Evolutionary conservation across 192 early-diverging fungal genomes (phyloP), one percentile per base, ranked within the genome.

Genomic region (Neocallimastix lanati): DNA sequence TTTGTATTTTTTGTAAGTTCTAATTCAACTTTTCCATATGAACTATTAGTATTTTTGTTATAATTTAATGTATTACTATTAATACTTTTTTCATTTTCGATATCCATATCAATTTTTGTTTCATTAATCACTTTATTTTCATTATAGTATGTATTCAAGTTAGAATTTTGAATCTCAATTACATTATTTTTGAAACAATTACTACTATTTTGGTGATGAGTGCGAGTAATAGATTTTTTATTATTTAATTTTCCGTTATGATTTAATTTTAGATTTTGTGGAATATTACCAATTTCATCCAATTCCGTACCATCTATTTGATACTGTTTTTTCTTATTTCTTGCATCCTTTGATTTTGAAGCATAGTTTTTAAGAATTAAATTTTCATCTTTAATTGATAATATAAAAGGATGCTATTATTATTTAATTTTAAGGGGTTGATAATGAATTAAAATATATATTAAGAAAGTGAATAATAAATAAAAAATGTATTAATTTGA

Each of bases 401-500:
- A n/a, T n/a, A 67, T 67, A n/a, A 67, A 67, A n/a, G 50, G 50
- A 27, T 67, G 50, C 50, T 67, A 13, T 21, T 12, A 67, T 67
- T 67, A 67, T 7, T 67, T n/a, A n/a, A 21, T 21, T n/a, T n/a
- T 9, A 37, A 37, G 13, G 6, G 12, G 13, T 37, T 12, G 13
- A 37, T 37, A 14, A 37, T 33, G 11, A 33, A 33, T 33, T n/a
- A n/a, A n/a, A 33, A 33, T 33, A 33, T 6, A 33, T 33, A 33
- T 6, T 33, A 33, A 33, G n/a, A 33, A 6, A 33, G 11, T 33
- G 11, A 33, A 33, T 33, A 33, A 33, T 33, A 33, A 33, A 33
- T 33, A 33, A 87, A 79, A 79, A 87, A 87, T 16, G 84, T n/a
- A 84, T 79, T 87, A 85, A 84, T 86, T 76, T 6, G 11, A 2